Conservation (phyloP, 345 rosid genomes). For the Eucalyptus tenuipes region DNA sequence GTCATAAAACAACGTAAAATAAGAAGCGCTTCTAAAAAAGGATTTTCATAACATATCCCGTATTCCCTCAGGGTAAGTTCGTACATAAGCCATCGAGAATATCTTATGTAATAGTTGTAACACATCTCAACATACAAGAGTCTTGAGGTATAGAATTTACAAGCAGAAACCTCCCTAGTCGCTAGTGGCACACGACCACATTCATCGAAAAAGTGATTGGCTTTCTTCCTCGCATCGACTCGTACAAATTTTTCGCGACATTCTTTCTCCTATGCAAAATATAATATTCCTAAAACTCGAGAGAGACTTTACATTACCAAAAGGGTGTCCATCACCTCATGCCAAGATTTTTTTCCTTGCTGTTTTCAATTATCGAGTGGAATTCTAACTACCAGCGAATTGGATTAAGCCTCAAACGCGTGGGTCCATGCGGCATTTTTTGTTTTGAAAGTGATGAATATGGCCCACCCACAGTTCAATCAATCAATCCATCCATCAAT, state of each 20-base stretch:
- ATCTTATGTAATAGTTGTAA: background rate
- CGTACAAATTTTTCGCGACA: background rate
- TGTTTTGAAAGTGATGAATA: background rate
- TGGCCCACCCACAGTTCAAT: background rate
- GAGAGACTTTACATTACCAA: background rate
- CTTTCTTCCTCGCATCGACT: background rate
- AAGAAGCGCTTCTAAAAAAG: background rate
- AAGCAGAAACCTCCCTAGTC: accelerated
- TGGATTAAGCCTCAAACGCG: background rate
- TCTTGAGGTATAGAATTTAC: background rate
- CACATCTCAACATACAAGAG: background rate
- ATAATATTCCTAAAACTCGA: background rate
- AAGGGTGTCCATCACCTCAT: background rate
- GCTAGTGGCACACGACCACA: background rate
- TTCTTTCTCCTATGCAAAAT: background rate
- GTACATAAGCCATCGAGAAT: background rate
- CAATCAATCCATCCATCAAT: background rate
- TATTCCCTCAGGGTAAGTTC: background rate
- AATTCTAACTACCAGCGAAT: background rate
- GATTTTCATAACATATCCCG: background rate
- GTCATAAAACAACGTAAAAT: background rate
- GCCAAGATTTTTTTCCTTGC: background rate
- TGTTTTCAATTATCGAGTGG: background rate
- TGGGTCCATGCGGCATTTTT: background rate
- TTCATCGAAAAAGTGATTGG: background rate